A percentile compares a stretch with the other conserved stretches of the same genome.
phyloP scores from a whole-genome alignment of 139 green algal species.

The Diplosphaera chodatii region DNA sequence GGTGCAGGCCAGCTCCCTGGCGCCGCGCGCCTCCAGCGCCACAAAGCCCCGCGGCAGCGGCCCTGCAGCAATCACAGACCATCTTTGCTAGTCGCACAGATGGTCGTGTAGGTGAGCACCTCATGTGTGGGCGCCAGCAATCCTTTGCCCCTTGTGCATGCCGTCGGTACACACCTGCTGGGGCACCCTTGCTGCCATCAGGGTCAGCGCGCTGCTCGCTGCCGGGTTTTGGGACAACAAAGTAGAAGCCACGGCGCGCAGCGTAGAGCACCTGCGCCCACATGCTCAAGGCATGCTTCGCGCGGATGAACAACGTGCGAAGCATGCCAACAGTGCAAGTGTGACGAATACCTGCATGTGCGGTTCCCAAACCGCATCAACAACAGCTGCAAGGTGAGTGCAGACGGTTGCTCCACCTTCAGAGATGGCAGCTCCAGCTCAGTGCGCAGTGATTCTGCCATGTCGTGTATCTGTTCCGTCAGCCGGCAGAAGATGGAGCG shows the following conservation, averaged over 20 bases:
- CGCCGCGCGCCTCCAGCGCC: slow-evolving; percentile 42
- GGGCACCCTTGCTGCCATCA: neutral
- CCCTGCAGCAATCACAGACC: too few relatives aligned
- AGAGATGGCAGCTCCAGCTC: slow-evolving; percentile 32
- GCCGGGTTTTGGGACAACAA: slow-evolving; percentile 26
- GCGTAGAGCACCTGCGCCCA: slow-evolving; percentile 51
- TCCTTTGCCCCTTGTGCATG: too few relatives aligned
- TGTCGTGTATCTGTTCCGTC: slow-evolving; percentile 69
- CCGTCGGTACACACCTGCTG: too few relatives aligned
- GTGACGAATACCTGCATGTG: too few relatives aligned
- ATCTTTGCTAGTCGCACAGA: too few relatives aligned
- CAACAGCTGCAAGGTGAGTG: too few relatives aligned
- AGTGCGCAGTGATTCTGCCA: slow-evolving; percentile 34
- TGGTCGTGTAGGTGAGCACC: too few relatives aligned
- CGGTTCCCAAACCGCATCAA: too few relatives aligned
- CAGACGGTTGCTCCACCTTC: too few relatives aligned
- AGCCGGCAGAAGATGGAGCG: slow-evolving; percentile 64
- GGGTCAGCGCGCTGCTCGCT: neutral
- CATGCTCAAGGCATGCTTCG: neutral
- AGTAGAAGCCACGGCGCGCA: slow-evolving; percentile 62
- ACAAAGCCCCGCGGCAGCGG: slow-evolving; percentile 35
- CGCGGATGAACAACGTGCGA: too few relatives aligned
- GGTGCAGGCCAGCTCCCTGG: slow-evolving; percentile 37
- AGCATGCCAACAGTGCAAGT: too few relatives aligned
- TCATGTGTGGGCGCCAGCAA: too few relatives aligned